Base-by-base conservation (phyloP, 495 filamentous ascomycete species). In the Lepidopterella palustris region DNA sequence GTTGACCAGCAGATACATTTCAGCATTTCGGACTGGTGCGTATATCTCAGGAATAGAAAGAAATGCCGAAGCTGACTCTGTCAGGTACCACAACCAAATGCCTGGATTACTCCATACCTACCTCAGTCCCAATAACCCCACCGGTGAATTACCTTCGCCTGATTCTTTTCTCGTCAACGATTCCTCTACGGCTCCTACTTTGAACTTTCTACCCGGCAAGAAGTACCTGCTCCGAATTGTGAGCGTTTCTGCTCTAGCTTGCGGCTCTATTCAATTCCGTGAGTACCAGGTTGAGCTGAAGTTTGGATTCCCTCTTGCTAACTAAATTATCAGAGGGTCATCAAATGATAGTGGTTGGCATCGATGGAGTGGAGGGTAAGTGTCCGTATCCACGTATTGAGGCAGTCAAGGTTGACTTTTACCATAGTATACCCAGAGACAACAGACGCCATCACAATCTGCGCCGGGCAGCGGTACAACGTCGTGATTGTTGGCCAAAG, bases 381-480 rank as follows among this genome's bases (percentile, higher is more conserved):
- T 28, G 13, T 13, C 2, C 13, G 13, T 42, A 8, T 42, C 39
- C 6, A n/a, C n/a, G 32, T 39, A 39, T 39, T 3, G 25, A 23
- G 11, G 3, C 25, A 2, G 25, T 2, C 23, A 51, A 24, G 3
- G 13, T 51, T 18, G 25, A 3, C 47, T 23, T 11, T n/a, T 28
- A 24, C 1, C 10, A 3, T 20, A 51, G 45, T 58, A 4, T 32
- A 55, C 10, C 54, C 59, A 5, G 18, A 59, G 45, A 24, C 45
- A 32, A 47, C 63, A 6, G 47, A 62, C 18, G 39, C 50, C 3
- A 58, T 70, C 10, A 11, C 61, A 5, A 49, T 68, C 15, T 58
- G 61, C 31, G 31, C 62, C 0, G 68, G 57, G 4, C 68, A 70
- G 42, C 59, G 66, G 5, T 70, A 70, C 47, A 49, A 57, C 42